Evolutionary conservation across 768 basidiomycete species (phyloP).

Genomic region (Pleurotus tuber-regium): DNA sequence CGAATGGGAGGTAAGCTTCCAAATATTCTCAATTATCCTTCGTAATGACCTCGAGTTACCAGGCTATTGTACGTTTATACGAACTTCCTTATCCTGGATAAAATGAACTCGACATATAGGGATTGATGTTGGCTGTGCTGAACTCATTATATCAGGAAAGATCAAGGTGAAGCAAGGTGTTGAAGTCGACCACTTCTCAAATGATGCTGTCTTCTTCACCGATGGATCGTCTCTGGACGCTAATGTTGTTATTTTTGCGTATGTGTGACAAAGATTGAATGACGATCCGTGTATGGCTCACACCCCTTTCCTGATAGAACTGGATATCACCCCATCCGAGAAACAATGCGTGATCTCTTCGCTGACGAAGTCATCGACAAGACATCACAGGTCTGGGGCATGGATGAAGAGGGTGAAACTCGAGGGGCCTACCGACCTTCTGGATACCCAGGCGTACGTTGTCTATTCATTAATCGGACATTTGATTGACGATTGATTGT

Average conservation of each 20-base stretch:
- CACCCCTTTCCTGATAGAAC: constrained; percentile 17
- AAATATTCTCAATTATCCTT: neutral
- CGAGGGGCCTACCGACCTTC: constrained; percentile 34
- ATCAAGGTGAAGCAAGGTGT: constrained; percentile 57
- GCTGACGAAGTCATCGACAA: constrained; percentile 31
- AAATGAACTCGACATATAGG: no score
- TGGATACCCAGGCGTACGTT: constrained; percentile 39
- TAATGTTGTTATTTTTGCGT: constrained; percentile 49
- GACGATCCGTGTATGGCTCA: no score
- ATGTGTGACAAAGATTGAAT: no score
- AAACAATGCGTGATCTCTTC: constrained; percentile 28
- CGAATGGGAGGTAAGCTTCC: constrained; percentile 29
- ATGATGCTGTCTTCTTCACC: constrained; percentile 31
- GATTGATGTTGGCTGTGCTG: constrained; percentile 47
- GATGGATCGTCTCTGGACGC: constrained; percentile 37
- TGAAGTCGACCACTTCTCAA: constrained; percentile 34
- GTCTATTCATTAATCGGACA: neutral
- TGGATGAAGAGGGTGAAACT: constrained; percentile 40
- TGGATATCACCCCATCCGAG: constrained; percentile 28
- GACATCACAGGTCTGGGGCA: constrained; percentile 31
- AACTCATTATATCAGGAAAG: constrained; percentile 51
- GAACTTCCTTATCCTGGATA: no score
- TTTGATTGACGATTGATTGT: neutral
- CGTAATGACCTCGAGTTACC: neutral
- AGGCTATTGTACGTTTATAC: constrained; percentile 17